Percentiles rank a stretch among this genome's conserved stretches.
phyloP scores from a whole-genome alignment of 306 rosid species.

The Begonia loranthoides region DNA sequence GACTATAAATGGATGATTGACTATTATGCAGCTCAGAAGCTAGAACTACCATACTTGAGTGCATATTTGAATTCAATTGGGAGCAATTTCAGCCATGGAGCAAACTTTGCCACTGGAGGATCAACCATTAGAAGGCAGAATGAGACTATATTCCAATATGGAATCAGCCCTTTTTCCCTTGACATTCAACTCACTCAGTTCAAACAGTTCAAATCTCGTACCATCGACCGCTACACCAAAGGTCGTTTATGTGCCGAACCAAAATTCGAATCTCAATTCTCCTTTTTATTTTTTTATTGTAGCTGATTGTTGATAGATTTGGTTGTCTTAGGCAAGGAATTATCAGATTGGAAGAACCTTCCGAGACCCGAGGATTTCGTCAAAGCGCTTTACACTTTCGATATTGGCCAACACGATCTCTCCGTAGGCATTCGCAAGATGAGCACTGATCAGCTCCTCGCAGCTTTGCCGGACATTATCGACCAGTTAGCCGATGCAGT shows the following conservation, averaged over 20 bases:
- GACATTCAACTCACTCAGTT: not conserved
- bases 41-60: conserved; percentile 1
- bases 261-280: not conserved
- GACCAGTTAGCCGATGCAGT: not conserved
- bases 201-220: not conserved
- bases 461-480: conserved; percentile 5
- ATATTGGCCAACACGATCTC: conserved; percentile 16
- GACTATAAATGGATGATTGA: not conserved
- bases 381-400: conserved; percentile 10
- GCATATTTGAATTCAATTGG: not conserved
- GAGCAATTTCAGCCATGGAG: not conserved
- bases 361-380: conserved; percentile 3
- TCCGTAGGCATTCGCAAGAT: not conserved
- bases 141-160: not conserved
- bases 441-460: not conserved
- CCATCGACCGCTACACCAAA: not conserved
- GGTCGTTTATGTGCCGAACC: not conserved
- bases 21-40: not conserved
- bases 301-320: not conserved
- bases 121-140: conserved; percentile 1
- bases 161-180: not conserved
- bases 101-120: not conserved
- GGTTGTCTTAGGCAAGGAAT: not conserved
- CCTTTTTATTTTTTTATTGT: not conserved
- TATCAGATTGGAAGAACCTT: not conserved